phyloP scores from a whole-genome alignment of 768 basidiomycete species.

The Termitomyces titanicus region DNA sequence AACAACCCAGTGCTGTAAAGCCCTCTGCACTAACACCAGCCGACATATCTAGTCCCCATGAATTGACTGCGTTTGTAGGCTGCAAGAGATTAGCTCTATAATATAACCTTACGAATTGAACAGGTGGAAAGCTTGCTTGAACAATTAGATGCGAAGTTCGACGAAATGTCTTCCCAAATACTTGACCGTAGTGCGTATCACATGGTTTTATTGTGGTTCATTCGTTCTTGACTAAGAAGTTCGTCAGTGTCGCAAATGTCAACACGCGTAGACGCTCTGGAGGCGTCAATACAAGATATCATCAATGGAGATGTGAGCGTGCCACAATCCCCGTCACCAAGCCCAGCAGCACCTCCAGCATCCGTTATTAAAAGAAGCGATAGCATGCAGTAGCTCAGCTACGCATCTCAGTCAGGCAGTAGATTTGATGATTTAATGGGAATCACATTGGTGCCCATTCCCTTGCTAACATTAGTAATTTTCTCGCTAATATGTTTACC shows the following conservation, averaged over 20 bases:
- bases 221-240: slow-evolving; percentile 4
- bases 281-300: slow-evolving; percentile 88
- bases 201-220: slow-evolving; percentile 7
- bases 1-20: slow-evolving; percentile 36
- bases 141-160: slow-evolving; percentile 87
- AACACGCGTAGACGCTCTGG: slow-evolving; percentile 82
- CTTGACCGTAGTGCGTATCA: slow-evolving; percentile 69
- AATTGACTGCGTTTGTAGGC: slow-evolving; percentile 90
- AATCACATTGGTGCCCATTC: not conserved
- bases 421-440: not conserved
- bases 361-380: slow-evolving; percentile 40
- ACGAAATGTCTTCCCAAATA: slow-evolving; percentile 90
- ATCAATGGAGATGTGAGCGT: slow-evolving; percentile 72
- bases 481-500: not conserved
- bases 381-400: slow-evolving; percentile 22
- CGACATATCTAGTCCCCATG: slow-evolving; percentile 90
- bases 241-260: slow-evolving; percentile 89
- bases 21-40: slow-evolving; percentile 37
- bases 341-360: slow-evolving; percentile 31
- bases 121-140: slow-evolving; percentile 88
- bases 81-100: not conserved
- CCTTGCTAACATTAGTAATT: not conserved
- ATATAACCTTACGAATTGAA: not conserved
- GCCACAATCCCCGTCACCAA: slow-evolving; percentile 60
- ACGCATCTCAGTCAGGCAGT: not conserved